A percentile compares a stretch with the other conserved stretches of the same genome.
Conservation (phyloP, 805 yeast genomes). For the Saturnispora bothae region DNA sequence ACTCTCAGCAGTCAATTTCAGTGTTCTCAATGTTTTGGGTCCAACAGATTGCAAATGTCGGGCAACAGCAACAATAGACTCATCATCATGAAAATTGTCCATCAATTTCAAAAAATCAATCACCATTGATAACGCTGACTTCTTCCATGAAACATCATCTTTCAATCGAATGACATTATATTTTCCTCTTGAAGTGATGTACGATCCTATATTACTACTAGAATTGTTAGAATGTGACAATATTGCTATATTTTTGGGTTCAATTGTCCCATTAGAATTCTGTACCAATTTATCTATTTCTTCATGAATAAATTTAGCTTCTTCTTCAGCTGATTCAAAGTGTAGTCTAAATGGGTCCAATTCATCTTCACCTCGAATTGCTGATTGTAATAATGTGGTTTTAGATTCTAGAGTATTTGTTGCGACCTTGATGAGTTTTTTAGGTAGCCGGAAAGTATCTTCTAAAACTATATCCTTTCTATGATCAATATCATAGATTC, state of each 20-base stretch:
- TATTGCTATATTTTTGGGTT: conserved; percentile 41
- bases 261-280: conserved; percentile 32
- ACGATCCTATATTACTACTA: conserved; percentile 29
- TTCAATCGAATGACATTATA: conserved; percentile 30
- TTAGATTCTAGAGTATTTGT: conserved; percentile 19
- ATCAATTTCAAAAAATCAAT: conserved; percentile 40
- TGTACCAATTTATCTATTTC: conserved; percentile 35
- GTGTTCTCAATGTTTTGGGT: conserved; percentile 12
- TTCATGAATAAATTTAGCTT: conserved; percentile 31
- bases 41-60: conserved; percentile 19
- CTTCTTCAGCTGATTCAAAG: conserved; percentile 27
- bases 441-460: conserved; percentile 53
- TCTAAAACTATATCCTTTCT: conserved; percentile 28
- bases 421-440: conserved; percentile 42
- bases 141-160: conserved; percentile 43
- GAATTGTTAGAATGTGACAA: conserved; percentile 44
- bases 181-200: conserved; percentile 25
- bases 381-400: conserved; percentile 11
- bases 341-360: conserved; percentile 19
- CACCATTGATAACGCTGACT: conserved; percentile 32
- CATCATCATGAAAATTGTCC: conserved; percentile 22
- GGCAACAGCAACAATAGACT: conserved; percentile 20
- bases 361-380: conserved; percentile 15
- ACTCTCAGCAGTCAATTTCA: conserved; percentile 13
- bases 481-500: not conserved